Conservation (phyloP, 441 rosid species). For the Rhodomyrtus psidioides region DNA sequence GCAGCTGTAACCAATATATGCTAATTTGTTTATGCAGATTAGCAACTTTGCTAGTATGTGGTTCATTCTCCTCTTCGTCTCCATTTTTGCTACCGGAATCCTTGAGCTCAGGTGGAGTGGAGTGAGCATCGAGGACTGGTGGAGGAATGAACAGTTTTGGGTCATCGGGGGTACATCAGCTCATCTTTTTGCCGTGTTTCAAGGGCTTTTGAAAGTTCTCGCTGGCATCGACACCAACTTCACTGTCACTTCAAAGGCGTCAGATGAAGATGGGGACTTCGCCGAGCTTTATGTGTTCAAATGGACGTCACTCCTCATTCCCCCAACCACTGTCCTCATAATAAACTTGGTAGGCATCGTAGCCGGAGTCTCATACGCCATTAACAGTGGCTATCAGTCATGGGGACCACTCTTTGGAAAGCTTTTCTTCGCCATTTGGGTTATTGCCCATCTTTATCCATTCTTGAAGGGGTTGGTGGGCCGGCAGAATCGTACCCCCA, state of each 20-base stretch:
- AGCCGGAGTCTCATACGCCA: neutral
- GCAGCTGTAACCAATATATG: neutral
- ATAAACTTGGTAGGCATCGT: constrained; percentile 1
- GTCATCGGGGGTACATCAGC: neutral
- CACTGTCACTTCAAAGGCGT: neutral
- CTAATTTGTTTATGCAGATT: neutral
- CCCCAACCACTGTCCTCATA: constrained; percentile 2
- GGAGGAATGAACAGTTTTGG: neutral
- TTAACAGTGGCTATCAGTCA: constrained; percentile 1
- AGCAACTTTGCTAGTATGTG: constrained; percentile 1
- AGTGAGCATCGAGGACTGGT: constrained; percentile 3
- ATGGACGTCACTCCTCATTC: constrained; percentile 3
- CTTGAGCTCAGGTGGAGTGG: constrained; percentile 7
- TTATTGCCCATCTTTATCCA: constrained; percentile 1
- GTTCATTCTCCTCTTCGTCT: constrained; percentile 1
- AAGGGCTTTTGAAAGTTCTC: neutral
- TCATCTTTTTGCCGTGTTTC: constrained; percentile 2
- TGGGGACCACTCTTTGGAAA: neutral
- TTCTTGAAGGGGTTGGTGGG: constrained; percentile 3
- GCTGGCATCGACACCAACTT: neutral
- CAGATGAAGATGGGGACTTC: neutral
- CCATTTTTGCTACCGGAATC: constrained; percentile 1
- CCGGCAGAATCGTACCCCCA: constrained; percentile 4
- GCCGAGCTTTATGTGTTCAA: constrained; percentile 3
- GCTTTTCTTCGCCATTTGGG: constrained; percentile 2